Evolutionary conservation across 306 rosid species (phyloP).

Genomic region (Quercus cerris): DNA sequence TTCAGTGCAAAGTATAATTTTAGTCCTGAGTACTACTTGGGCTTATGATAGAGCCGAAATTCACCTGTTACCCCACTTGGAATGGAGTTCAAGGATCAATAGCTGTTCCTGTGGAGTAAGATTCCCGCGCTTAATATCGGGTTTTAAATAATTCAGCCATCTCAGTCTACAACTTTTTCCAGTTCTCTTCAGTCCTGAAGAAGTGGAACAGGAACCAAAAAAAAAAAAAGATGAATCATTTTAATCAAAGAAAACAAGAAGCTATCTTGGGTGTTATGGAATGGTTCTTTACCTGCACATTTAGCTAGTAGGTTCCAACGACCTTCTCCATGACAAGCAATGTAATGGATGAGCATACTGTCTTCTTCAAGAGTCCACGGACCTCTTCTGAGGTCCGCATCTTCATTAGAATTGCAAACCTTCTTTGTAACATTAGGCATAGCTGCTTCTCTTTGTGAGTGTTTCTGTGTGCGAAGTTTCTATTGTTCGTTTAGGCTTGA

Average conservation of each 20-base stretch:
- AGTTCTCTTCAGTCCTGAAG: constrained; percentile 87
- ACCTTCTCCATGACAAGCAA: constrained; percentile 84
- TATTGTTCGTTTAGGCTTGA: neutral
- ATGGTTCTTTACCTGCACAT: constrained; percentile 60
- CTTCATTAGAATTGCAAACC: constrained; percentile 40
- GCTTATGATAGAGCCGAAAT: neutral
- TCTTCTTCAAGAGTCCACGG: constrained; percentile 99
- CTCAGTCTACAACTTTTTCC: constrained; percentile 97
- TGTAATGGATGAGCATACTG: constrained; percentile 73
- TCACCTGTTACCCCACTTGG: constrained; percentile 93
- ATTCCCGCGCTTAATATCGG: constrained; percentile 92
- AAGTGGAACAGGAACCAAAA: neutral
- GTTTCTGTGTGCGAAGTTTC: neutral
- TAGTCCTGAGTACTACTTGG: neutral
- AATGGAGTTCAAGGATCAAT: constrained; percentile 88
- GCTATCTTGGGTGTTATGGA: constrained; percentile 5
- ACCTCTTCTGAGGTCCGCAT: constrained; percentile 66
- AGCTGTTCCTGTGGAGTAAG: constrained; percentile 91
- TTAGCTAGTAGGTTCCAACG: constrained; percentile 92
- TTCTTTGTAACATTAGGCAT: constrained; percentile 51
- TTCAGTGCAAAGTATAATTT: neutral
- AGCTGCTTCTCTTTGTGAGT: constrained; percentile 18
- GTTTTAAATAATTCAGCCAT: constrained; percentile 93
- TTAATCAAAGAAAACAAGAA: constrained; percentile 2
- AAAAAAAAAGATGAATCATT: neutral